Conservation (phyloP, 768 basidiomycete species). For the Coprinellus micaceus region DNA sequence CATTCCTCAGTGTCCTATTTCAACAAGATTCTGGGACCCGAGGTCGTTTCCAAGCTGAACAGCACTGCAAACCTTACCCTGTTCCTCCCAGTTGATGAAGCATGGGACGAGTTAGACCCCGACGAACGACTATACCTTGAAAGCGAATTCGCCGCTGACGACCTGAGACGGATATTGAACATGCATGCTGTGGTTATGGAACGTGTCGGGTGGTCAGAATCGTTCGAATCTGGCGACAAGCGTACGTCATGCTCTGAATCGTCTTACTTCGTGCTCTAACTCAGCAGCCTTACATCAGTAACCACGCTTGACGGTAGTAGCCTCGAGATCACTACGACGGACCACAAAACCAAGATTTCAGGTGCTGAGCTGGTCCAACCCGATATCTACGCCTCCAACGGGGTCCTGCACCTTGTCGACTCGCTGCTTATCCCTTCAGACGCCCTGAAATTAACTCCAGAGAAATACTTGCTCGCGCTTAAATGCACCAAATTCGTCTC, state of each 20-base stretch:
- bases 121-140: constrained; percentile 87
- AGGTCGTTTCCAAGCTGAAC: constrained; percentile 55
- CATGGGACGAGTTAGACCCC: constrained; percentile 73
- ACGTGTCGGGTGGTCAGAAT: constrained; percentile 64
- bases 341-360: constrained; percentile 54
- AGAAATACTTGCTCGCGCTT: constrained; percentile 90
- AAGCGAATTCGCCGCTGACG: constrained; percentile 80
- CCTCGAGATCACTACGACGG: constrained; percentile 55
- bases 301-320: constrained; percentile 64
- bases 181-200: constrained; percentile 67
- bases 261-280: constrained; percentile 1
- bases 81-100: constrained; percentile 83
- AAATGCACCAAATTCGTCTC: constrained; percentile 91
- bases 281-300: constrained; percentile 41
- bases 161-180: constrained; percentile 71
- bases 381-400: constrained; percentile 92
- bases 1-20: constrained; percentile 71
- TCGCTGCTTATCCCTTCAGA: constrained; percentile 75
- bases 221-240: constrained; percentile 48
- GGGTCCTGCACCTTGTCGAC: constrained; percentile 88
- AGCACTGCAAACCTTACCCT: constrained; percentile 73
- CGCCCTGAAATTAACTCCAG: constrained; percentile 79
- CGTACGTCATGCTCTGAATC: constrained; percentile 38
- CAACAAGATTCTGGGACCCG: constrained; percentile 61
- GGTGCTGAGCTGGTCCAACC: constrained; percentile 60